Evolutionary conservation across 1,284 basidiomycete species (phyloP), one percentile per base, ranked within the genome.

Genomic region (Austropuccinia psidii): DNA sequence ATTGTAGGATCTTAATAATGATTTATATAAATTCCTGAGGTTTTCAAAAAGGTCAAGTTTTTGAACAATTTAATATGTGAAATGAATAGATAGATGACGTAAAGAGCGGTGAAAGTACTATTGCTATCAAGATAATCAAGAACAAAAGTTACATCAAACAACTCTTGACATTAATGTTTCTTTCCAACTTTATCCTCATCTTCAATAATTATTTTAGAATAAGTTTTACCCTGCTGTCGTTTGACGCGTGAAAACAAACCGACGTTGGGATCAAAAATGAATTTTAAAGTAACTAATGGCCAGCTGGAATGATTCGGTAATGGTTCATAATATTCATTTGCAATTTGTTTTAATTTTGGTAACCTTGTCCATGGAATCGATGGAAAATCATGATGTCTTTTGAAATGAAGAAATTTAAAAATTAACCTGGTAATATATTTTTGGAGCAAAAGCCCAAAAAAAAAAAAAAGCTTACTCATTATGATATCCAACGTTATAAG

Each of bases 311-410:
- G 95, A 1, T 86, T 85, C 0, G 94, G 93, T 31, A 98, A 83
- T 6, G 84, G 86, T 77, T 93, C 90, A 83, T 98, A 98, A 81
- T 90, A 96, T 81, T 98, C 95, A 6, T 89, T 89, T 0, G 93
- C 94, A 66, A 97, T 85, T 4, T 85, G 84, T 31, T 88, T 87
- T 19, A 98, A 86, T 9, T 87, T 85, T 0, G 93, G 92, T 0
- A 98, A 85, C n/a, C 90, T 87, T 9, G 93, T 97, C 95, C 95
- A 98, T 0, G 96, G 86, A 0, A 98, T 84, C 1, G 91, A 93
- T 8, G 95, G 94, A 82, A 98, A 98, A 82, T 98, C 95, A 83
- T 98, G 95, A 82, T 98, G 95, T 80, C 98, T 95, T 82, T 98
- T n/a, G n/a, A 97, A 81, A 97, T 94, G 80, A 97, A 98, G 55